phyloP scores from a whole-genome alignment of 2,329 filamentous ascomycete species.

The Fusarium compactum region DNA sequence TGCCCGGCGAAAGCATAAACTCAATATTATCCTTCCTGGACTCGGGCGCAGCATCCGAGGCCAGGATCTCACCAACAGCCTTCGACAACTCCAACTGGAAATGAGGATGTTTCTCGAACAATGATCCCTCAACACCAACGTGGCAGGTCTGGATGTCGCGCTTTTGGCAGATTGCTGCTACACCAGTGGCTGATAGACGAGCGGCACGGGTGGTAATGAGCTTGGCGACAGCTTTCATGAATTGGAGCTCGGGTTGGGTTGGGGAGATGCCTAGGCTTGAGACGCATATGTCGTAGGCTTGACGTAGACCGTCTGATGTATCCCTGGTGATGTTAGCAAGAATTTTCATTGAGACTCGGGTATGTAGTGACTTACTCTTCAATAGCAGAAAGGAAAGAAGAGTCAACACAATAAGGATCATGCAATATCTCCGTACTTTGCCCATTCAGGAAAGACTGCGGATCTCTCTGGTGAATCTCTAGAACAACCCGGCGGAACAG shows the following conservation, averaged over 20 bases:
- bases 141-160: constrained; percentile 89
- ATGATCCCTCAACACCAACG: constrained; percentile 94
- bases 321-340: constrained; percentile 65
- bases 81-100: constrained; percentile 92
- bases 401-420: constrained; percentile 89
- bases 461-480: constrained; percentile 78
- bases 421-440: constrained; percentile 69
- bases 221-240: constrained; percentile 88
- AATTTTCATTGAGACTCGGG: rapidly evolving
- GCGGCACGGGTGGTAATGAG: constrained; percentile 96
- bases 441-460: not conserved
- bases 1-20: constrained; percentile 7
- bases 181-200: constrained; percentile 91
- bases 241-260: constrained; percentile 83
- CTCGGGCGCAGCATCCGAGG: rapidly evolving
- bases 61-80: constrained; percentile 86
- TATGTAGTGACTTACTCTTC: constrained; percentile 73
- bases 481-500: constrained; percentile 89
- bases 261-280: constrained; percentile 77
- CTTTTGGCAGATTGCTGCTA: constrained; percentile 96
- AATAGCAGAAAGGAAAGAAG: constrained; percentile 91
- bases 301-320: constrained; percentile 91
- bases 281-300: constrained; percentile 85
- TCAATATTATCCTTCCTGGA: not conserved
- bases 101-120: constrained; percentile 99